These are phyloP conservation scores for Orbilia brochopaga DNA, from an alignment of 2,329 filamentous ascomycete genomes.

Conservation along the genomic window DNA sequence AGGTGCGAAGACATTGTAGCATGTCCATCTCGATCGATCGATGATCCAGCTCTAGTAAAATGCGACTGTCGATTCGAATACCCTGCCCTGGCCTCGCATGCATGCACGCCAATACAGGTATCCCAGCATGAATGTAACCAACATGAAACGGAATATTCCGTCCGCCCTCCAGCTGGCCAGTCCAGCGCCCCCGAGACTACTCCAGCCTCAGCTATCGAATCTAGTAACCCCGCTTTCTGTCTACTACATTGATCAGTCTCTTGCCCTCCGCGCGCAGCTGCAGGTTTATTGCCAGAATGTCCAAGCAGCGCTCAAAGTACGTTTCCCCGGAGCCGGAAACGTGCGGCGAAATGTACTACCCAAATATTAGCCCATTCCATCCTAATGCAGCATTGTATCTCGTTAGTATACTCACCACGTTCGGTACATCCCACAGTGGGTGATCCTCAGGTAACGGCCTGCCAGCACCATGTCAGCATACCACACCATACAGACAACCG, in stretches of 20 bases:
- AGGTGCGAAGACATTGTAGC: no score
- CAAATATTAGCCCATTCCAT: slow-evolving; percentile 61
- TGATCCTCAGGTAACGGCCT: slow-evolving; percentile 70
- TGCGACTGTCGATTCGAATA: no score
- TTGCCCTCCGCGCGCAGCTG: slow-evolving; percentile 63
- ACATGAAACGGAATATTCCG: no score
- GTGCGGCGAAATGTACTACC: slow-evolving; percentile 59
- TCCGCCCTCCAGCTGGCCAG: no score
- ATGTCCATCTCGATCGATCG: no score
- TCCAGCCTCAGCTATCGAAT: no score
- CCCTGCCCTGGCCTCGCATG: no score
- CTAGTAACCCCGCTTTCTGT: slow-evolving; percentile 68
- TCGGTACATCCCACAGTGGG: slow-evolving; percentile 72
- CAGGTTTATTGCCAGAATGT: slow-evolving; percentile 67
- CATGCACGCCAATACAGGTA: no score
- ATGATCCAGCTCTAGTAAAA: no score
- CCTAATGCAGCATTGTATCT: background rate
- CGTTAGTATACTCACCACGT: slow-evolving; percentile 65
- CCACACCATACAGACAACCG: background rate
- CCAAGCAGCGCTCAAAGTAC: slow-evolving; percentile 66
- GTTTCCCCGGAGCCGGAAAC: slow-evolving; percentile 64
- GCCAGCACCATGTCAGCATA: background rate
- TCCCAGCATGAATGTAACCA: no score
- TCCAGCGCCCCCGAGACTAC: no score
- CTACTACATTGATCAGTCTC: slow-evolving; percentile 68